Evolutionary conservation across 768 basidiomycete genomes (phyloP).

Genomic region (Panaeolus cyanescens): DNA sequence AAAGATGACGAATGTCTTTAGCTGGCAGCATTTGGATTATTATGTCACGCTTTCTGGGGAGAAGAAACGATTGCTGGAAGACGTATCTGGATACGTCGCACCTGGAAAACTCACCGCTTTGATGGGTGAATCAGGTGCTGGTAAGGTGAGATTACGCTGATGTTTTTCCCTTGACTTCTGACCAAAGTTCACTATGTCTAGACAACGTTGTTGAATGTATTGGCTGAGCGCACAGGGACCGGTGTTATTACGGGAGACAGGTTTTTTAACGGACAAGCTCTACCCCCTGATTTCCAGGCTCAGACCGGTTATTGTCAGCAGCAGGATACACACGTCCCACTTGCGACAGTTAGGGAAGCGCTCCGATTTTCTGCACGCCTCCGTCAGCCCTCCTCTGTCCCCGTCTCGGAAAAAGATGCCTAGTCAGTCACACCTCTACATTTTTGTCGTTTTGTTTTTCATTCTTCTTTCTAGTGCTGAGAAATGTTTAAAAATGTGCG

Average conservation of each 20-base stretch:
- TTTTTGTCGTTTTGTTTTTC: neutral
- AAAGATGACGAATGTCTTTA: conserved; percentile 65
- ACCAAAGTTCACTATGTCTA: neutral
- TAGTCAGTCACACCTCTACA: conserved; percentile 51
- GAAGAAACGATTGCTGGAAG: conserved; percentile 56
- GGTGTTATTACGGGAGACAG: conserved; percentile 54
- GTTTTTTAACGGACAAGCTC: conserved; percentile 54
- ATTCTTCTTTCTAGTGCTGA: conserved; percentile 31
- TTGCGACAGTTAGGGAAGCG: conserved; percentile 80
- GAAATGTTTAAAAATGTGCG: conserved; percentile 63
- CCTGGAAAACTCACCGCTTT: conserved; percentile 81
- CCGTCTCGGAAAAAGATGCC: conserved; percentile 71
- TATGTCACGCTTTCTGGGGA: conserved; percentile 56
- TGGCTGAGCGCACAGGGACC: conserved; percentile 48
- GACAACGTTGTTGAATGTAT: conserved; percentile 62
- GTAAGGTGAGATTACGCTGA: conserved; percentile 38
- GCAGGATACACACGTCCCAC: conserved; percentile 76
- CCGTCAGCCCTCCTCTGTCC: conserved; percentile 69
- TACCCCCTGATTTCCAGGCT: conserved; percentile 60
- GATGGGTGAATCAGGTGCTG: conserved; percentile 63
- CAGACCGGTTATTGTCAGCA: conserved; percentile 89
- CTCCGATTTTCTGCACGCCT: conserved; percentile 78
- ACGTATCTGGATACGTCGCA: conserved; percentile 78
- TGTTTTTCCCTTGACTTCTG: conserved; percentile 12
- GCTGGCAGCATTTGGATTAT: conserved; percentile 77